Percentiles rank a stretch among this genome's conserved stretches.
phyloP scores from a whole-genome alignment of 2,329 filamentous ascomycete species.

The Fusarium nisikadoi region DNA sequence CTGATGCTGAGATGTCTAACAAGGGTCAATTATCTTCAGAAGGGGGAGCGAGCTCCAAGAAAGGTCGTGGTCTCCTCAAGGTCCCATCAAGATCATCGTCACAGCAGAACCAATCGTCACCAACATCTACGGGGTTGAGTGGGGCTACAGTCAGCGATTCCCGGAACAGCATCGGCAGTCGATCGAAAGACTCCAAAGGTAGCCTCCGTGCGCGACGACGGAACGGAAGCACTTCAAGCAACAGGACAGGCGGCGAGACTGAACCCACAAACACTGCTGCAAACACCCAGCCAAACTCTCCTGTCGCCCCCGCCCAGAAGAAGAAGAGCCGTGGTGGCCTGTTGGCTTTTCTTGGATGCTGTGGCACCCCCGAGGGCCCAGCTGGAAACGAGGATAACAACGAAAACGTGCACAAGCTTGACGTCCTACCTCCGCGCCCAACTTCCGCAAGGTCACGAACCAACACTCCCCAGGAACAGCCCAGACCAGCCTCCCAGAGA shows the following conservation, averaged over 20 bases:
- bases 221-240: constrained; percentile 76
- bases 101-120: constrained; percentile 67
- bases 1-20: constrained; percentile 54
- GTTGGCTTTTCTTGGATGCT: constrained; percentile 73
- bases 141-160: constrained; percentile 68
- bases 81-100: constrained; percentile 72
- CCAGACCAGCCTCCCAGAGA: constrained; percentile 60
- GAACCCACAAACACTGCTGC: constrained; percentile 61
- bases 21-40: constrained; percentile 55
- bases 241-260: constrained; percentile 66
- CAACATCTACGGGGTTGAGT: constrained; percentile 68
- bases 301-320: constrained; percentile 59
- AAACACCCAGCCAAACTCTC: constrained; percentile 64
- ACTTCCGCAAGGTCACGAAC: constrained; percentile 65
- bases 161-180: constrained; percentile 70
- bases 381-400: constrained; percentile 64
- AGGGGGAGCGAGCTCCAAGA: constrained; percentile 57
- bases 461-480: constrained; percentile 63
- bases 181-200: constrained; percentile 72
- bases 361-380: constrained; percentile 69
- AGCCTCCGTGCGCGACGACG: constrained; percentile 71
- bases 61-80: constrained; percentile 63
- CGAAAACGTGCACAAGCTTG: constrained; percentile 67
- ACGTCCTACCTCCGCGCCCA: constrained; percentile 65
- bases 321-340: constrained; percentile 67